phyloP scores from a whole-genome alignment of 352 stramenopile species.

The Globisporangium irregulare region DNA sequence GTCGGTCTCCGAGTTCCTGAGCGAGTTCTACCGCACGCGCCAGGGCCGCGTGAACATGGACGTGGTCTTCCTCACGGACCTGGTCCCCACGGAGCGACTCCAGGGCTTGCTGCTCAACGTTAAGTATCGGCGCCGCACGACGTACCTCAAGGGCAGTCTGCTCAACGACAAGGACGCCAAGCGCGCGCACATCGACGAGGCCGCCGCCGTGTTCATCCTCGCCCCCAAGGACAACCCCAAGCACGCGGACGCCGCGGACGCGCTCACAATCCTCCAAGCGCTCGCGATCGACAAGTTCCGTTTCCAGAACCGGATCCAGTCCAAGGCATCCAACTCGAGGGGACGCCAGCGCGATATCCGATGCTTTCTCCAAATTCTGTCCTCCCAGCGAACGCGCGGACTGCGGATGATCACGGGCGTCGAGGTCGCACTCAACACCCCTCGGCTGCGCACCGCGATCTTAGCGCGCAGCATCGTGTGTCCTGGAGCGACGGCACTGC shows the following conservation, averaged over 20 bases:
- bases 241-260: slow-evolving; percentile 40
- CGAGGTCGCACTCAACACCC: slow-evolving; percentile 48
- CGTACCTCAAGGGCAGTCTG: slow-evolving; percentile 54
- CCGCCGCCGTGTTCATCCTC: slow-evolving; percentile 58
- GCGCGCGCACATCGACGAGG: slow-evolving; percentile 38
- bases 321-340: slow-evolving; percentile 2
- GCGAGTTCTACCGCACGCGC: slow-evolving; percentile 56
- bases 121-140: slow-evolving; percentile 41
- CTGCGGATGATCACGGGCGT: slow-evolving; percentile 51
- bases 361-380: slow-evolving; percentile 56
- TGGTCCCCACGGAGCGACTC: slow-evolving; percentile 33
- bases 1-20: slow-evolving; percentile 45
- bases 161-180: slow-evolving; percentile 49
- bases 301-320: slow-evolving; percentile 31
- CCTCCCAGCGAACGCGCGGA: slow-evolving; percentile 35
- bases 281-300: slow-evolving; percentile 51
- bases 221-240: slow-evolving; percentile 41
- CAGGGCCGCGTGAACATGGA: slow-evolving; percentile 64
- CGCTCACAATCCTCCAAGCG: slow-evolving; percentile 52
- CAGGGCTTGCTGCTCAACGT: slow-evolving; percentile 41
- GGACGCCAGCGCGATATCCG: slow-evolving; percentile 23
- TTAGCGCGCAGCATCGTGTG: slow-evolving; percentile 49
- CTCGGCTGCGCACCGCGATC: slow-evolving; percentile 43
- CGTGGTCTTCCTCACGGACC: slow-evolving; percentile 44
- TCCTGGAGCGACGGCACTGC: slow-evolving; percentile 41